These are phyloP conservation scores for Chimonanthus salicifolius DNA, from an alignment of 164 flowering plant genomes.

Conservation along the genomic window DNA sequence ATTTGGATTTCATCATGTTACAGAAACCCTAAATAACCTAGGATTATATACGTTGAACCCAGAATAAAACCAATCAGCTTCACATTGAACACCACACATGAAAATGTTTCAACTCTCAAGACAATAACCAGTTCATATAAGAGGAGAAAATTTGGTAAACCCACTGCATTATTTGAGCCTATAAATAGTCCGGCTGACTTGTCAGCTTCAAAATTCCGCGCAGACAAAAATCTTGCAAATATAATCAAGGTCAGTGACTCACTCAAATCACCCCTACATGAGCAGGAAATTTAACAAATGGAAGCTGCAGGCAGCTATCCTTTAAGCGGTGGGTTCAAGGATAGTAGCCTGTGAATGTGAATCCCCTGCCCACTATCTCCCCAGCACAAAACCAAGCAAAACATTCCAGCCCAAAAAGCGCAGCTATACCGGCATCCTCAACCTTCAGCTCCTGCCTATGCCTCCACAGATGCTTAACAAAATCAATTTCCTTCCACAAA, in stretches of 20 bases:
- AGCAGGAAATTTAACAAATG: background rate
- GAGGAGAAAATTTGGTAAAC: background rate
- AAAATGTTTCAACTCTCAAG: no score
- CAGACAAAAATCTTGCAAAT: background rate
- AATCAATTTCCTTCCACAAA: slow-evolving; percentile 14
- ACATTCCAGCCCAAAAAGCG: slow-evolving; percentile 17
- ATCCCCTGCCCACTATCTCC: slow-evolving; percentile 20
- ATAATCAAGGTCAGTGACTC: background rate
- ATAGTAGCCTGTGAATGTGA: slow-evolving; percentile 22
- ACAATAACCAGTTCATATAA: no score
- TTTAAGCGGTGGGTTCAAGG: background rate
- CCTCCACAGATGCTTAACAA: slow-evolving; percentile 18
- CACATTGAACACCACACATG: no score
- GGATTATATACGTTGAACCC: no score
- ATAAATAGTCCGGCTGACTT: background rate
- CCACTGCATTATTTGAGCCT: background rate
- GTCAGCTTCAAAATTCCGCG: background rate
- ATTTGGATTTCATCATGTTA: no score
- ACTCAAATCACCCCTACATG: slow-evolving; percentile 1
- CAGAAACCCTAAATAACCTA: no score
- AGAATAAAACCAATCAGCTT: no score
- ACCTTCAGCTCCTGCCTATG: slow-evolving; percentile 15
- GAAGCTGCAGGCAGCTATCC: background rate
- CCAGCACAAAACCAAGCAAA: slow-evolving; percentile 21
- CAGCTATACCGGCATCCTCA: slow-evolving; percentile 21